Percentiles rank a stretch among this genome's conserved stretches.
phyloP scores from a whole-genome alignment of 2,329 filamentous ascomycete species.

The Colletotrichum costaricense region DNA sequence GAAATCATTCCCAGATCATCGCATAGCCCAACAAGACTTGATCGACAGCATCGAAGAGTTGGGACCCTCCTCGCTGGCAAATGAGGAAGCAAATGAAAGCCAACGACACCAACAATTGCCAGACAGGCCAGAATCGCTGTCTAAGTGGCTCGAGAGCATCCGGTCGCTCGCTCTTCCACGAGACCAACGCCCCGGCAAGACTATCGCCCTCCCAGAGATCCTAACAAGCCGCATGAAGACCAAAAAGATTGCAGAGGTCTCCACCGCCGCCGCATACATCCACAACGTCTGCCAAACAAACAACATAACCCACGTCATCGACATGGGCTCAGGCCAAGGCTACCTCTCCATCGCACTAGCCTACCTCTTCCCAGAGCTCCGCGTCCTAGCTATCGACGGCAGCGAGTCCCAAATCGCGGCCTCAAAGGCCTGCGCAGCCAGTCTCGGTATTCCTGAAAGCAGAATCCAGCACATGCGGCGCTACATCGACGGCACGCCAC shows the following conservation, averaged over 20 bases:
- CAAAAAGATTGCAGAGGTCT: slow-evolving; percentile 46
- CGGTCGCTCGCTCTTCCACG: slow-evolving; percentile 34
- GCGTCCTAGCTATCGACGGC: slow-evolving; percentile 45
- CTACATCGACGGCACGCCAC: slow-evolving; percentile 43
- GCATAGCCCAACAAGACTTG: slow-evolving; percentile 44
- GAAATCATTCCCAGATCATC: slow-evolving; percentile 42
- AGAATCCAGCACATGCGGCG: slow-evolving; percentile 40
- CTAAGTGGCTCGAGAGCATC: neutral
- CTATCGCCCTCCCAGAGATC: slow-evolving; percentile 36
- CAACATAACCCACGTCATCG: slow-evolving; percentile 41
- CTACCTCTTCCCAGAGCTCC: slow-evolving; percentile 42
- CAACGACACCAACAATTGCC: neutral
- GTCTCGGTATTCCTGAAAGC: slow-evolving; percentile 38
- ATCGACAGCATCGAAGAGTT: slow-evolving; percentile 43
- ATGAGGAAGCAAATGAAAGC: accelerated
- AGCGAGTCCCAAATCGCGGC: slow-evolving; percentile 44
- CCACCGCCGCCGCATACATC: slow-evolving; percentile 42
- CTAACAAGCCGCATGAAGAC: slow-evolving; percentile 43
- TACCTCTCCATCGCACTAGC: slow-evolving; percentile 45
- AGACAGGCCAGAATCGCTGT: slow-evolving; percentile 9
- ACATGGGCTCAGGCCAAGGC: slow-evolving; percentile 41
- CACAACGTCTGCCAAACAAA: slow-evolving; percentile 38
- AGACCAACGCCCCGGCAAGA: slow-evolving; percentile 34
- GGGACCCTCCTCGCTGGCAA: accelerated
- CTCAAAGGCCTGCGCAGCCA: slow-evolving; percentile 39